Conservation (phyloP, 208 protist species). For the Leishmania gerbilli region DNA sequence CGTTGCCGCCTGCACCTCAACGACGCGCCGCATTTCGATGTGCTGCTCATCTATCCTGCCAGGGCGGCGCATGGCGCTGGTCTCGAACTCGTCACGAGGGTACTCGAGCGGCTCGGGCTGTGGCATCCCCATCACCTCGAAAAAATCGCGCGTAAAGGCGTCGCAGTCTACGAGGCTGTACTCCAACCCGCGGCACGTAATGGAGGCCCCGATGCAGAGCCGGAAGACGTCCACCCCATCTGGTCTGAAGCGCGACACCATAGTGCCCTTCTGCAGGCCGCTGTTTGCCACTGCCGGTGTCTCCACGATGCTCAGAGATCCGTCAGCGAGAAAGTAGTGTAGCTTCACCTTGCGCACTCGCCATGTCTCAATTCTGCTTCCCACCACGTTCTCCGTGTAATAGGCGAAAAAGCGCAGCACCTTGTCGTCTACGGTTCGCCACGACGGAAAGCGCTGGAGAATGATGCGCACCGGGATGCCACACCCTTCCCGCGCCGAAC, state of each 20-base stretch:
- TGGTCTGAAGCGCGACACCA: conserved; percentile 85
- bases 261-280: conserved; percentile 91
- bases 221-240: conserved; percentile 72
- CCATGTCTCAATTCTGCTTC: conserved; percentile 84
- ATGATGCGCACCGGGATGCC: conserved; percentile 72
- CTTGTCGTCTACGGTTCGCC: conserved; percentile 93
- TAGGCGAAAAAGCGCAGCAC: conserved; percentile 96
- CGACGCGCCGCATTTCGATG: conserved; percentile 77
- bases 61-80: conserved; percentile 20
- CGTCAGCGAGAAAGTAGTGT: conserved; percentile 94
- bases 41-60: conserved; percentile 65
- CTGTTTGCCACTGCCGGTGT: conserved; percentile 90
- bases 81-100: conserved; percentile 85
- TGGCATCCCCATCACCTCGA: conserved; percentile 75
- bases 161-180: conserved; percentile 95
- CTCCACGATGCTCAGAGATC: conserved; percentile 94
- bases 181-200: conserved; percentile 85
- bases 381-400: conserved; percentile 94
- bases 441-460: conserved; percentile 77
- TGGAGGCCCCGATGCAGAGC: conserved; percentile 80
- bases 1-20: conserved; percentile 77
- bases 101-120: conserved; percentile 70
- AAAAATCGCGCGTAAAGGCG: conserved; percentile 93
- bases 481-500: conserved; percentile 36
- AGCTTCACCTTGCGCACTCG: conserved; percentile 94